A percentile compares a stretch with the other conserved stretches of the same genome.
phyloP scores from a whole-genome alignment of 345 rosid genomes.

The Linum trigynum region DNA sequence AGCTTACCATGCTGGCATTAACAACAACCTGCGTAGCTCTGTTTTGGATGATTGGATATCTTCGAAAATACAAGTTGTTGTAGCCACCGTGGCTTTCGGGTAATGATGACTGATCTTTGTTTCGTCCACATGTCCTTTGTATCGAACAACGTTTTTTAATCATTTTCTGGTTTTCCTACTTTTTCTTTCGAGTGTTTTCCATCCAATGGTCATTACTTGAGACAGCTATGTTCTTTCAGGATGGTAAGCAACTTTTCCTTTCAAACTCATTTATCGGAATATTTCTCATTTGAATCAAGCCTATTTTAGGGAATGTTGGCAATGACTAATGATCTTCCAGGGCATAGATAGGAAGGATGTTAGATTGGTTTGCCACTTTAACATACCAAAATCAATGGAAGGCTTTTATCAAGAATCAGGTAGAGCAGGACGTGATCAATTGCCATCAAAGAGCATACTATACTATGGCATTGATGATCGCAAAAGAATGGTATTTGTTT shows the following conservation, averaged over 20 bases:
- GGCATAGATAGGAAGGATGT: constrained; percentile 97
- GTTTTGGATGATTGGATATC: constrained; percentile 88
- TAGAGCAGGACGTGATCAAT: constrained; percentile 95
- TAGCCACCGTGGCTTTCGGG: constrained; percentile 99
- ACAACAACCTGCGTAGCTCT: constrained; percentile 64
- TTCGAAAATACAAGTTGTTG: constrained; percentile 86
- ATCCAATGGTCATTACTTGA: constrained; percentile 24
- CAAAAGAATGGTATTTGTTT: constrained; percentile 56
- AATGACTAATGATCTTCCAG: constrained; percentile 29
- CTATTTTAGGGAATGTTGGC: background rate
- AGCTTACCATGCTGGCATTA: constrained; percentile 96
- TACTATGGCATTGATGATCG: constrained; percentile 92
- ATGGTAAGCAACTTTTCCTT: constrained; percentile 53
- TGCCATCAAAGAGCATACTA: constrained; percentile 69
- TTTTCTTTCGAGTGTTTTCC: constrained; percentile 40
- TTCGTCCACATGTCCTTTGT: constrained; percentile 8
- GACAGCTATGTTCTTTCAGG: constrained; percentile 48
- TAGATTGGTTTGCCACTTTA: constrained; percentile 83
- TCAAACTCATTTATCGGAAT: background rate
- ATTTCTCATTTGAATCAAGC: background rate
- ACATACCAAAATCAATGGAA: constrained; percentile 95
- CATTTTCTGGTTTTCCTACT: constrained; percentile 22
- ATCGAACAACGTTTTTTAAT: constrained; percentile 21
- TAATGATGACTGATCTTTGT: constrained; percentile 24
- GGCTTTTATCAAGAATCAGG: constrained; percentile 98